Conservation (phyloP, 331 rosid genomes). For the Quercus lobata region DNA sequence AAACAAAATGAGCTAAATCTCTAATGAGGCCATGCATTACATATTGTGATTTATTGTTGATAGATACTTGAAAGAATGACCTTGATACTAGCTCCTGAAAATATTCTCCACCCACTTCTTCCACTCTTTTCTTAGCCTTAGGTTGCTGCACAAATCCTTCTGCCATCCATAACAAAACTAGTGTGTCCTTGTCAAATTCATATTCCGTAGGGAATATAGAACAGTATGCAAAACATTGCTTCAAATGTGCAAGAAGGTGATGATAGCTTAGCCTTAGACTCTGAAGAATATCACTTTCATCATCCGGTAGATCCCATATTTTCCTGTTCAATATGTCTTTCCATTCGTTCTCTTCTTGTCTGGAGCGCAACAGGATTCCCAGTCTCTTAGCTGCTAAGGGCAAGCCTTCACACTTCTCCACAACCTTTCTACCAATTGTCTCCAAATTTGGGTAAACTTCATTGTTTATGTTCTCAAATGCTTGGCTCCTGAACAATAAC, state of each 20-base stretch:
- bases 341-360: neutral
- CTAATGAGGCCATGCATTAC: slow-evolving; percentile 11
- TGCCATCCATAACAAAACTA: slow-evolving; percentile 30
- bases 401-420: neutral
- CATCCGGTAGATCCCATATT: slow-evolving; percentile 32
- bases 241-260: slow-evolving; percentile 31
- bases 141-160: slow-evolving; percentile 29
- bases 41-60: neutral
- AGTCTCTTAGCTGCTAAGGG: neutral
- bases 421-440: neutral
- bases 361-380: neutral
- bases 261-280: slow-evolving; percentile 22
- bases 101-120: slow-evolving; percentile 26
- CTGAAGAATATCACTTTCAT: slow-evolving; percentile 27
- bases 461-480: neutral
- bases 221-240: slow-evolving; percentile 27
- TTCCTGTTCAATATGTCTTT: slow-evolving; percentile 9
- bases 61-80: slow-evolving; percentile 21
- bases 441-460: neutral
- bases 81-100: slow-evolving; percentile 30
- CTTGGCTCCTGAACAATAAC: neutral
- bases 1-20: slow-evolving; percentile 18
- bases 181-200: slow-evolving; percentile 22
- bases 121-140: slow-evolving; percentile 8
- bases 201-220: slow-evolving; percentile 17